Evolutionary conservation across 148 eudicot species (phyloP).

Genomic region (Heliamphora exappendiculata): DNA sequence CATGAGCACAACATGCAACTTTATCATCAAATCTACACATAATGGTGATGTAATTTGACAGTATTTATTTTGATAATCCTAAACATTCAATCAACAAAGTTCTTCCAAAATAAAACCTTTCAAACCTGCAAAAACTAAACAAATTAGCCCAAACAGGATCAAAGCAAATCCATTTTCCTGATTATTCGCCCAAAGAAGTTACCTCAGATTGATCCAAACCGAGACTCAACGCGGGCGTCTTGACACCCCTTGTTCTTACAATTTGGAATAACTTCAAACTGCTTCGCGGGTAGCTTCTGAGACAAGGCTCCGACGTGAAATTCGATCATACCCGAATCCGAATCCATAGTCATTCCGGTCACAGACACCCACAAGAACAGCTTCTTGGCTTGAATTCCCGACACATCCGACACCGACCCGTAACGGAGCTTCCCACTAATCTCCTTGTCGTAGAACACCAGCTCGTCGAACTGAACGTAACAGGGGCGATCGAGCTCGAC

Average conservation of each 20-base stretch:
- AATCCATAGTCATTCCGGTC: constrained; percentile 47
- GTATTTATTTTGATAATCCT: no score
- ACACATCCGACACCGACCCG: constrained; percentile 50
- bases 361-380: constrained; percentile 69
- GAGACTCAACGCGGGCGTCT: no score
- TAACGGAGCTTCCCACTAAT: constrained; percentile 50
- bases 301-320: constrained; percentile 63
- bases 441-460: constrained; percentile 46
- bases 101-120: no score
- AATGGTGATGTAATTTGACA: no score
- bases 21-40: no score
- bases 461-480: constrained; percentile 58
- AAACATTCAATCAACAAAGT: no score
- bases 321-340: constrained; percentile 31
- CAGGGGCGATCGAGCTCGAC: constrained; percentile 45
- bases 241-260: constrained; percentile 37
- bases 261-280: constrained; percentile 40
- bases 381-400: constrained; percentile 74
- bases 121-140: no score
- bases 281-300: constrained; percentile 53
- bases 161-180: no score
- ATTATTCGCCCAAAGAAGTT: not conserved
- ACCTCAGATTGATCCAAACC: constrained; percentile 17
- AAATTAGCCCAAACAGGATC: no score
- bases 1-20: no score